A percentile compares a stretch with the other conserved stretches of the same genome.
phyloP scores from a whole-genome alignment of 306 rosid species.

The Acacia crassicarpa region DNA sequence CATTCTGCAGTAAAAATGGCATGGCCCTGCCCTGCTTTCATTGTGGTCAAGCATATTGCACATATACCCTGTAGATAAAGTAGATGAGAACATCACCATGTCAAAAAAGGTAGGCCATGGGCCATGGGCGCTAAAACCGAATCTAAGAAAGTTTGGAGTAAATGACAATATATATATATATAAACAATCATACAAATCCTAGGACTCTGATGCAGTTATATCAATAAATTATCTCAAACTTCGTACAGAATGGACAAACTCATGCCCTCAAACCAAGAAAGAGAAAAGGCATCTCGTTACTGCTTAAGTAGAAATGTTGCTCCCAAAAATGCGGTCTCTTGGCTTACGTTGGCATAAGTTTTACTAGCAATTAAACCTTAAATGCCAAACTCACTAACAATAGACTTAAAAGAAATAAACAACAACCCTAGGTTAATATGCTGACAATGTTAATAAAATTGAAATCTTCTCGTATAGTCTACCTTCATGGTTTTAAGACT shows the following conservation, averaged over 20 bases:
- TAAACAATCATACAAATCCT: not conserved
- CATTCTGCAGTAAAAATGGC: constrained; percentile 98
- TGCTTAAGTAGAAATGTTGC: not conserved
- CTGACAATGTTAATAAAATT: constrained; percentile 3
- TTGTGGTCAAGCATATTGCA: constrained; percentile 80
- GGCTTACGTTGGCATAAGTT: not conserved
- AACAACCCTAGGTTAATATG: not conserved
- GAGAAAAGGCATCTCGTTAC: not conserved
- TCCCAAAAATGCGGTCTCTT: not conserved
- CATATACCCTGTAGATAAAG: constrained; percentile 67
- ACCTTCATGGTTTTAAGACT: constrained; percentile 3
- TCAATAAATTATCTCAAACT: constrained; percentile 19
- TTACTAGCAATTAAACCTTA: not conserved
- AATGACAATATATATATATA: not conserved
- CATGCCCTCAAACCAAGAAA: constrained; percentile 7
- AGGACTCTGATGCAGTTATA: not conserved
- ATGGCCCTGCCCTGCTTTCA: constrained; percentile 89
- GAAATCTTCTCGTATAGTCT: not conserved
- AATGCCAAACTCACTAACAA: constrained; percentile 8
- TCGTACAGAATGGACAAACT: constrained; percentile 1
- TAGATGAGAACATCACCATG: constrained; percentile 22
- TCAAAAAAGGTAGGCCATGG: constrained; percentile 26
- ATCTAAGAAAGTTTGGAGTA: not conserved
- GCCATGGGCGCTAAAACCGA: not conserved
- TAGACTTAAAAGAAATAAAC: not conserved